Evolutionary conservation across 768 basidiomycete genomes (phyloP), one percentile per base, ranked within the genome.

Genomic region (Boletus edulis): DNA sequence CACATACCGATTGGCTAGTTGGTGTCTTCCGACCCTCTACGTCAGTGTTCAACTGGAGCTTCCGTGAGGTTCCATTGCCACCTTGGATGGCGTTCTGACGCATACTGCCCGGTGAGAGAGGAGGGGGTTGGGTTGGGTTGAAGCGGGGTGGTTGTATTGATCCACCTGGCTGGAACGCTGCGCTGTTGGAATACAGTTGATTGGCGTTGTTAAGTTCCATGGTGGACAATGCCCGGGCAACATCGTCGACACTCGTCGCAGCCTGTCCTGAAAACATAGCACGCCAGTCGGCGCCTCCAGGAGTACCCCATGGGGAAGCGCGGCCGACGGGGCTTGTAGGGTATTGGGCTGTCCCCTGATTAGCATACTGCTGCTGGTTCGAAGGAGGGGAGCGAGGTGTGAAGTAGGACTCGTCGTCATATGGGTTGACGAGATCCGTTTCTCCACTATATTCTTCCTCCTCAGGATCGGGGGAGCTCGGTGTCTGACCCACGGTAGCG

Each of bases 111-210:
- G 76, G 67, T 12, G 73, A 70, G 54, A 81, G 81, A n/a, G 72
- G 65, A 44, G 78, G 73, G 9, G 77, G 74, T 34, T 76, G 66
- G 46, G 76, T 71, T 29, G 76, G 59, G 61, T 80, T 87, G 74
- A 90, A 90, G 40, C 87, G 81, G 37, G 89, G 89, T 5, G 87
- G 86, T 62, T 85, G 84, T 11, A 68, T 72, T 50, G 80, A 79
- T 58, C 85, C 86, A 31, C 81, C 78, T 20, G 49, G 70, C 56
- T 78, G 79, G 55, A 64, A 62, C 8, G 75, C 55, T 35, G 62
- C 46, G 52, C 57, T 69, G 46, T 63, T 56, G 50, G 65, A 62
- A 59, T 68, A 70, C 54, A 71, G 51, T 47, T 66, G 64, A 53
- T 59, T 60, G 42, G 58, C 57, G 46, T 66, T 71, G 54, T 73